A percentile compares a stretch with the other conserved stretches of the same genome.
phyloP scores from a whole-genome alignment of 768 basidiomycete species.

The Mycena kentingensis region DNA sequence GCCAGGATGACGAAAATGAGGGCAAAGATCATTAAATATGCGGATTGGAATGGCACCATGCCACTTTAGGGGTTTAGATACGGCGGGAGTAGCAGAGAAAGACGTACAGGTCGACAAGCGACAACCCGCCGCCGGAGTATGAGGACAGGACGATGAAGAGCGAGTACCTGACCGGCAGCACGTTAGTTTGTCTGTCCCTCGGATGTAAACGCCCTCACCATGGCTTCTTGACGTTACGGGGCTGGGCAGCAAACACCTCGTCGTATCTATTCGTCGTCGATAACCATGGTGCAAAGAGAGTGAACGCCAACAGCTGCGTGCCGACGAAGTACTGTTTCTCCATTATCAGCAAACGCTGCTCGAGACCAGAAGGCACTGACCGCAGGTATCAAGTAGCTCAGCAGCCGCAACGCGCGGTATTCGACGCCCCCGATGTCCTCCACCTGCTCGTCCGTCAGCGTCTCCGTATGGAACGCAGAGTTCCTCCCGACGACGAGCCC shows the following conservation, averaged over 20 bases:
- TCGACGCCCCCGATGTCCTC: constrained; percentile 79
- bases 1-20: constrained; percentile 68
- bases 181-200: neutral
- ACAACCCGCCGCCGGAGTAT: constrained; percentile 73
- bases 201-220: constrained; percentile 50
- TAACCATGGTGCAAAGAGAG: constrained; percentile 66
- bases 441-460: constrained; percentile 63
- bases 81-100: neutral
- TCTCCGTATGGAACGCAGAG: constrained; percentile 54
- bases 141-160: constrained; percentile 48
- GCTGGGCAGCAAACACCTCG: constrained; percentile 50
- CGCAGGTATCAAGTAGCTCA: constrained; percentile 51
- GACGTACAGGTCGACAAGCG: constrained; percentile 58
- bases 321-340: constrained; percentile 76
- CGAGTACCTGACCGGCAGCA: constrained; percentile 49
- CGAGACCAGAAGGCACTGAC: constrained; percentile 32
- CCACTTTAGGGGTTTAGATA: constrained; percentile 35
- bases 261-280: constrained; percentile 47
- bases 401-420: constrained; percentile 59
- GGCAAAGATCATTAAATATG: constrained; percentile 65
- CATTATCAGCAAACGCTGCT: no score
- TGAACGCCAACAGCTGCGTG: constrained; percentile 55
- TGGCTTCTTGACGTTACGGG: constrained; percentile 51
- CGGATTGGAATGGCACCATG: constrained; percentile 71
- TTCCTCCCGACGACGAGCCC: constrained; percentile 59